phyloP scores from a whole-genome alignment of 2,329 filamentous ascomycete species.

The Calonectria pseudoturangicola region DNA sequence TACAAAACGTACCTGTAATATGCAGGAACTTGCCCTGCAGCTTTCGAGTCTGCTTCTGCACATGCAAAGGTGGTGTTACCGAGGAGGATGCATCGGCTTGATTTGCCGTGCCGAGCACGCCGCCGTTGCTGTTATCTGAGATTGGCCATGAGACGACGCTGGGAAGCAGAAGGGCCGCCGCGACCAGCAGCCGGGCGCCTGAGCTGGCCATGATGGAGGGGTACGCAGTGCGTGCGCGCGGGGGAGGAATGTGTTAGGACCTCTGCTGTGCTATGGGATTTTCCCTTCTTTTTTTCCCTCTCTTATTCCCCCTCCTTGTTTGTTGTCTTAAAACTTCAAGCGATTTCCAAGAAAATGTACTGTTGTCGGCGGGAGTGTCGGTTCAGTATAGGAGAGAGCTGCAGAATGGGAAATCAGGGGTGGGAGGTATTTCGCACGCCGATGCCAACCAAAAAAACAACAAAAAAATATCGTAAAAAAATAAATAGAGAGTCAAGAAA shows the following conservation, averaged over 20 bases:
- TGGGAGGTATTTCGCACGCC: slow-evolving; percentile 5
- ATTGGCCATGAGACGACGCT: slow-evolving; percentile 51
- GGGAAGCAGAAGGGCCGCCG: slow-evolving; percentile 52
- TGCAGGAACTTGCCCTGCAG: slow-evolving; percentile 88
- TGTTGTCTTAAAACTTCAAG: not conserved
- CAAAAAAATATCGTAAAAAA: not conserved
- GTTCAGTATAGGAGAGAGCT: not conserved
- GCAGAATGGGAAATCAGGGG: not conserved
- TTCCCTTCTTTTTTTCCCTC: not conserved
- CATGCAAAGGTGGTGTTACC: slow-evolving; percentile 41
- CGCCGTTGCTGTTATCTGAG: slow-evolving; percentile 37
- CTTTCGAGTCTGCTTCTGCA: slow-evolving; percentile 61
- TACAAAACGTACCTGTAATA: slow-evolving; percentile 81
- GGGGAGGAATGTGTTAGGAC: not conserved
- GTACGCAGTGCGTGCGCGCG: slow-evolving; percentile 14
- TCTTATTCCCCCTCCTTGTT: not conserved
- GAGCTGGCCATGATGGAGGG: slow-evolving; percentile 49
- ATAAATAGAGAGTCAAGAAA: not conserved
- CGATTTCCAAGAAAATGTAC: not conserved
- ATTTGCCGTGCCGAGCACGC: slow-evolving; percentile 45
- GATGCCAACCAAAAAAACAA: not conserved
- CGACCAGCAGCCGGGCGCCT: slow-evolving; percentile 56
- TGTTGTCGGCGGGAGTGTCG: not conserved
- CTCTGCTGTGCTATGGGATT: not conserved
- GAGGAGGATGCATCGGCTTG: slow-evolving; percentile 38